Evolutionary conservation across 2,329 filamentous ascomycete species (phyloP).

Genomic region (Sporothrix variecibatus): DNA sequence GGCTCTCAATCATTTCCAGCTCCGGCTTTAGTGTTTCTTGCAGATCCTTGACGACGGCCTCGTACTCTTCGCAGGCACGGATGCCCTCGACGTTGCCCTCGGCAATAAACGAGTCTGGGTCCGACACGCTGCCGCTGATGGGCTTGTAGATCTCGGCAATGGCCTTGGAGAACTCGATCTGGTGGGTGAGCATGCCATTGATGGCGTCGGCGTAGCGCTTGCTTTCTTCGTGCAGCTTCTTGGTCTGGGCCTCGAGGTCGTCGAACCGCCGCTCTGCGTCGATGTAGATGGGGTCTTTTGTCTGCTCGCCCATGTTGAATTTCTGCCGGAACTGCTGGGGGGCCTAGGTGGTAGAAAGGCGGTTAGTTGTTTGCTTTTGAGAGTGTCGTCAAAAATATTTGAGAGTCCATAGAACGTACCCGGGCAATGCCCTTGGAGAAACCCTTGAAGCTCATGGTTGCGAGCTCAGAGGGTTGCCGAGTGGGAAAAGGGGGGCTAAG

Average conservation of each 20-base stretch:
- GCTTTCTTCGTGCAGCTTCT: constrained; percentile 94
- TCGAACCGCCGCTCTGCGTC: constrained; percentile 93
- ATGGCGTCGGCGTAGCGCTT: constrained; percentile 98
- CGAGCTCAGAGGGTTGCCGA: constrained; percentile 24
- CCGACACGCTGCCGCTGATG: constrained; percentile 92
- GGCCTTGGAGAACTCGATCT: constrained; percentile 97
- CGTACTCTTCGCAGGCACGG: constrained; percentile 93
- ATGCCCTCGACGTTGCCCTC: constrained; percentile 94
- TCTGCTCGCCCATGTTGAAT: constrained; percentile 95
- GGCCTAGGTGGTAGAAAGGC: constrained; percentile 53
- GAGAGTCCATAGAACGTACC: constrained; percentile 55
- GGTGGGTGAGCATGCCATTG: constrained; percentile 95
- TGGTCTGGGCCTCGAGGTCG: constrained; percentile 93
- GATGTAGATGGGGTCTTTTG: constrained; percentile 91
- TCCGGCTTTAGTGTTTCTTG: constrained; percentile 87
- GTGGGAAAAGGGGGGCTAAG: constrained; percentile 20
- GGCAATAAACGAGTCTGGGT: constrained; percentile 77
- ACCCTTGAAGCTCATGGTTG: constrained; percentile 90
- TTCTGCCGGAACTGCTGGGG: constrained; percentile 88
- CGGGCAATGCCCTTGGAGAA: constrained; percentile 86
- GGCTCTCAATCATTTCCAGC: constrained; percentile 93
- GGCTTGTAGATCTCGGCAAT: constrained; percentile 98
- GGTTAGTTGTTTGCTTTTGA: neutral
- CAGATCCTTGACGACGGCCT: constrained; percentile 83
- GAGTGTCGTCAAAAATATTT: no score